Conservation (phyloP, 495 filamentous ascomycete species). For the Penicillium manginii region DNA sequence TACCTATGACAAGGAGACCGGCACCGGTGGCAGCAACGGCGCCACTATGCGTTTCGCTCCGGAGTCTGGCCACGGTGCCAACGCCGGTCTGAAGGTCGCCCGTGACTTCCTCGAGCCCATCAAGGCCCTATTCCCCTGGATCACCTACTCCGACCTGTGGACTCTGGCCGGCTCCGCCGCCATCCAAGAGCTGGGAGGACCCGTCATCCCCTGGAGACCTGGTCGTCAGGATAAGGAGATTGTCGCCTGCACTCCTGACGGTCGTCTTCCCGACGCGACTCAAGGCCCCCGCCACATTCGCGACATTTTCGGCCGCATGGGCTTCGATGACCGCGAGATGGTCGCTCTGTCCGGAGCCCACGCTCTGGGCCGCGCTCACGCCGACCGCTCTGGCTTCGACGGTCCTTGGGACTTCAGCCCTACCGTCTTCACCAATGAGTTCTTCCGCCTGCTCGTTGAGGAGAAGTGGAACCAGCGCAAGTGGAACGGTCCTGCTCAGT, state of each 20-base stretch:
- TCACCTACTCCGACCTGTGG: constrained; percentile 95
- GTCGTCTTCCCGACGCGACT: constrained; percentile 87
- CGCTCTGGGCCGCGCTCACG: constrained; percentile 90
- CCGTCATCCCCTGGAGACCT: constrained; percentile 84
- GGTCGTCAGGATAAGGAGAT: constrained; percentile 83
- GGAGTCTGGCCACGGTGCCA: constrained; percentile 90
- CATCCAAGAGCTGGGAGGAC: constrained; percentile 95
- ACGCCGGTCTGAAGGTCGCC: constrained; percentile 85
- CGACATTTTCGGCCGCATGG: constrained; percentile 95
- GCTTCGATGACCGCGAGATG: constrained; percentile 96
- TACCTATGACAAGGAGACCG: constrained; percentile 86
- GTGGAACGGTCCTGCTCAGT: constrained; percentile 91
- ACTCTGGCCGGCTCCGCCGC: constrained; percentile 84
- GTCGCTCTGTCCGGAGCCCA: constrained; percentile 90
- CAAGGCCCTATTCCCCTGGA: constrained; percentile 92
- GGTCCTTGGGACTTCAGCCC: constrained; percentile 98
- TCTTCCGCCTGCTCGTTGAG: constrained; percentile 80
- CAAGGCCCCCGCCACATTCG: constrained; percentile 85
- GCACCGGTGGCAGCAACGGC: constrained; percentile 92
- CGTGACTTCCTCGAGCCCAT: constrained; percentile 92
- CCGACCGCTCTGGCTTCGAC: constrained; percentile 83
- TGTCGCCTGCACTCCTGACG: constrained; percentile 90
- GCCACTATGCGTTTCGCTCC: constrained; percentile 97
- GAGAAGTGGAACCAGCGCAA: constrained; percentile 94
- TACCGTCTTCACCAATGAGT: constrained; percentile 93